Base-by-base conservation (phyloP, 139 green algal species). In the Tetratostichococcus sp. region DNA sequence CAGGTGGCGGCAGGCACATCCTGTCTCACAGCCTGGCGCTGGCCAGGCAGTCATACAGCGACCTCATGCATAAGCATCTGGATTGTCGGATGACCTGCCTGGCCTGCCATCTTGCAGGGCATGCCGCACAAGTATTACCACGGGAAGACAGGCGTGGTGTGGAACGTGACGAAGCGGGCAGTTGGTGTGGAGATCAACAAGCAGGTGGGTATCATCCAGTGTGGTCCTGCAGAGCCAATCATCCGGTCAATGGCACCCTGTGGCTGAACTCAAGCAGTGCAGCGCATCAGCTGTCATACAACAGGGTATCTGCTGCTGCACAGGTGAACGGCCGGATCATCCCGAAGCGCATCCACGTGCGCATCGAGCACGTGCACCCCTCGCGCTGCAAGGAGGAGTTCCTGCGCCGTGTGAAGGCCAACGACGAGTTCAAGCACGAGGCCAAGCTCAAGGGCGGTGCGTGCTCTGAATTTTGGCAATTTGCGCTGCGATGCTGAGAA, bases 61-160 rank as follows among this genome's bases (percentile, higher is more conserved):
- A n/a, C n/a, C n/a, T n/a, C n/a, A n/a, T n/a, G 17, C 25, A 6
- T 66, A 35, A 11, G 17, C 68, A 31, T 50, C 8, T 11, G 6
- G 39, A 6, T 50, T 11, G 11, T 6, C 8, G 39, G 8, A 11
- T 50, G 39, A 34, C 28, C 1, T 68, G 33, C 4, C 32, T 39
- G 25, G 22, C 25, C 6, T 25, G 35, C 5, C 35, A 39, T 26
- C 8, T 50, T 85, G 70, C 88, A 97, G 91, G 96, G 96, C 77
- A 98, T 99, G 95, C 95, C 96, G 21, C 89, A 95, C 90, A 98
- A 99, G 89, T 95, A 89, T 83, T 99, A 99, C 89, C 95, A 98
- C 73, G 95, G 95, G 77, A 91, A 92, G 83, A 98, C 95, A 59
- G 95, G 95, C 43, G 70, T 90, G 32, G 88, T 99, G 21, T 99